Evolutionary conservation across 805 yeast genomes (phyloP), one percentile per base, ranked within the genome.

Genomic region (Scheffersomyces lignosus): DNA sequence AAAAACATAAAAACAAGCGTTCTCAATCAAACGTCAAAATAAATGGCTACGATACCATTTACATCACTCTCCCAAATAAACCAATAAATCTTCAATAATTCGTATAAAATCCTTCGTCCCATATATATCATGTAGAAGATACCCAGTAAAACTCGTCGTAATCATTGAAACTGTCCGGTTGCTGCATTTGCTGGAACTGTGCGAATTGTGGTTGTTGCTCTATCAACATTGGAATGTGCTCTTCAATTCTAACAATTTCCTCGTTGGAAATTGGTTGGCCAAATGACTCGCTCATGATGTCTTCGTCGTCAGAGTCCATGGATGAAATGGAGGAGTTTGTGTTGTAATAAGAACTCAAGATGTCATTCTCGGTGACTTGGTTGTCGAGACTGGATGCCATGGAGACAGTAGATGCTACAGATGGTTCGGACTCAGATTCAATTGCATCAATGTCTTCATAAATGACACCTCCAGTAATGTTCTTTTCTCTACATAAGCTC

Each of bases 401-500:
- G 31, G 27, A 14, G n/a, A 25, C 18, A 7, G 36, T 14, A 16
- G 15, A 14, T 10, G 31, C 33, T 14, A 22, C 29, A 23, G 30
- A 16, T 10, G 17, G 25, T 26, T 17, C 30, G 15, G 5, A 20
- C 9, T 10, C 10, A 20, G 24, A 20, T 20, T 10, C 24, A 7
- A 20, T 20, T 20, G 9, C 24, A 7, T 20, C 50, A 7, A 45
- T 49, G 28, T 51, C 61, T n/a, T 71, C 64, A 44, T 61, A 58
- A 14, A 83, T 78, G 16, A 71, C 59, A 2, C 89, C 90, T 8
- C 74, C 68, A 2, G 73, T 55, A 5, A 85, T 76, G 16, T 77
- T 83, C 41, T 77, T 67, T 29, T 84, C 93, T 27, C 68, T 53
- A 41, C 84, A 59, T 41, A 85, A 58, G 15, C 45, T 42, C 48